Base-by-base conservation (phyloP, 768 basidiomycete genomes). In the Termitomyces sp. region DNA sequence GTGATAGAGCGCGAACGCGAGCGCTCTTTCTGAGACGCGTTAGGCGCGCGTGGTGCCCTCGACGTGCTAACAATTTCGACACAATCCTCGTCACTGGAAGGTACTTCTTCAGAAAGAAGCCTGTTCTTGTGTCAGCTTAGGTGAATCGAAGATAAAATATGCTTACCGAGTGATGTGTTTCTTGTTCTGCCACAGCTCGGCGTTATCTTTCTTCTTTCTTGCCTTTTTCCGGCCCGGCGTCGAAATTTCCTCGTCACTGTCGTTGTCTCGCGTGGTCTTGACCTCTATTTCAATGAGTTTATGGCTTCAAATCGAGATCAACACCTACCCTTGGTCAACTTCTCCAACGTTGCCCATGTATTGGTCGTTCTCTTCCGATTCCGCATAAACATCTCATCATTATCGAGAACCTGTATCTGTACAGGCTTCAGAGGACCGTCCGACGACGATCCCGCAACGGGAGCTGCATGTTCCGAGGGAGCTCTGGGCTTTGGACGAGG, bases 331-430 rank as follows among this genome's bases (percentile, higher is more conserved):
- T 82, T 82, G 46, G 77, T 77, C 14, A 79, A 70, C 65, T 81
- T 73, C 26, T 84, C 79, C 43, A 92, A 68, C 57, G 77, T 78
- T 65, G 75, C 81, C 86, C 89, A 90, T 3, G 78, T 73, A 53
- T 78, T 72, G 4, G 74, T 66, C 5, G 81, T 81, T 52, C 87
- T 75, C 58, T 79, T 79, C 45, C 72, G 75, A 67, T 90, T 92
- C 51, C 80, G 80, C 64, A 90, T 80, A 63, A 91, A 92, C 69
- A 82, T 74, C 16, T 80, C 82, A 68, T 92, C 88, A 51, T 82
- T 82, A 57, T 90, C 86, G 12, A 80, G 68, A 22, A 74, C 70
- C 49, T 72, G 69, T 20, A 67, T 69, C 45, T 61, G 64, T 51
- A 58, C 57, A 46, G 53, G 57, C 49, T 49, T 66, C 35, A 54